Evolutionary conservation across 805 yeast genomes (phyloP).

Genomic region (Suhomyces vadensis): DNA sequence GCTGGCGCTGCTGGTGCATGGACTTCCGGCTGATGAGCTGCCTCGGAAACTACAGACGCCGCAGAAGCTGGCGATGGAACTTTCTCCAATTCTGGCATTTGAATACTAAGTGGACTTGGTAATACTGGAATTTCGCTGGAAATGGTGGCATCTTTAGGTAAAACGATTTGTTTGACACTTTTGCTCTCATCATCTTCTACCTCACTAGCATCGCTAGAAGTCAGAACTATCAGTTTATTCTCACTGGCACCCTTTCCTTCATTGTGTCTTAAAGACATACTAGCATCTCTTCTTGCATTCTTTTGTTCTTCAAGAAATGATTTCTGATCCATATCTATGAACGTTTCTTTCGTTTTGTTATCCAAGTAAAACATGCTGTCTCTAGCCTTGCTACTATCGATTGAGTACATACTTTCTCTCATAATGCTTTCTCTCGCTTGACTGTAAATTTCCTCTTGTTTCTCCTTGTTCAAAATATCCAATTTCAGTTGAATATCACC

Average conservation of each 20-base stretch:
- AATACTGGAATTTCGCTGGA: constrained; percentile 1
- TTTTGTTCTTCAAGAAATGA: constrained; percentile 8
- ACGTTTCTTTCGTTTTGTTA: constrained; percentile 14
- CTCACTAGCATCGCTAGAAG: not conserved
- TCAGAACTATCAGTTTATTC: not conserved
- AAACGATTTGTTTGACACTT: not conserved
- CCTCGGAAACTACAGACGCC: not conserved
- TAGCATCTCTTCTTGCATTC: constrained; percentile 5
- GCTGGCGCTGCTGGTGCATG: not conserved
- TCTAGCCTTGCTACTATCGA: constrained; percentile 16
- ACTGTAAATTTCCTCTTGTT: constrained; percentile 15
- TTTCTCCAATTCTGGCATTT: not conserved
- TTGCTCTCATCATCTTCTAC: not conserved
- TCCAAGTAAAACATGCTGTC: constrained; percentile 16
- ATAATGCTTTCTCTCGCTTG: constrained; percentile 15
- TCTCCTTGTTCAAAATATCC: constrained; percentile 13
- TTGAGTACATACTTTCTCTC: constrained; percentile 17
- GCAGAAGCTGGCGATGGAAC: not conserved
- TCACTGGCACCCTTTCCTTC: not conserved
- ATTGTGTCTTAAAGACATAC: constrained; percentile 1
- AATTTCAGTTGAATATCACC: constrained; percentile 24
- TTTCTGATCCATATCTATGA: constrained; percentile 13
- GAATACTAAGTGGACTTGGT: not conserved
- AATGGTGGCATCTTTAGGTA: constrained; percentile 2
- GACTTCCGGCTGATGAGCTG: too few relatives aligned